phyloP scores from a whole-genome alignment of 2,329 filamentous ascomycete genomes.

The Lojkania enalia region DNA sequence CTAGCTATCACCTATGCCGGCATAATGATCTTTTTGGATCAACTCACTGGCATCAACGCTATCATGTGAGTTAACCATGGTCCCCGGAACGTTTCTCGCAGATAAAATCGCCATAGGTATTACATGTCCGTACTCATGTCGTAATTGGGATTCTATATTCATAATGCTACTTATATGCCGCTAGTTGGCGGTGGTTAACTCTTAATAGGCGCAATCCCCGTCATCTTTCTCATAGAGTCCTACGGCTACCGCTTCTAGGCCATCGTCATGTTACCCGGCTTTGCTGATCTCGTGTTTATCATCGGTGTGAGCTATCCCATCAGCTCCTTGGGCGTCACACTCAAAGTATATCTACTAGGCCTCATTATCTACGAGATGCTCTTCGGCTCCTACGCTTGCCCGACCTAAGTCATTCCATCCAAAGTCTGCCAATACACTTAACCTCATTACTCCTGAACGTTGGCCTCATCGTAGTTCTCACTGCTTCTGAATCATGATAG shows the following conservation, averaged over 20 bases:
- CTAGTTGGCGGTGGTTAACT: constrained; percentile 70
- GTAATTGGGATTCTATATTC: constrained; percentile 67
- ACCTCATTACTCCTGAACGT: too few relatives aligned
- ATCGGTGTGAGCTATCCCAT: constrained; percentile 68
- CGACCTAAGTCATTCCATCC: constrained; percentile 54
- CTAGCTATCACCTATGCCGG: constrained; percentile 65
- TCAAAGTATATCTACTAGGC: constrained; percentile 67
- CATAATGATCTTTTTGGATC: constrained; percentile 74
- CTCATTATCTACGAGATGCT: constrained; percentile 53
- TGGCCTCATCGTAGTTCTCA: too few relatives aligned
- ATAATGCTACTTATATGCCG: constrained; percentile 72
- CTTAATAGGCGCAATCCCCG: constrained; percentile 68
- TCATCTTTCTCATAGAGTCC: constrained; percentile 71
- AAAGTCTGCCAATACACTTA: too few relatives aligned
- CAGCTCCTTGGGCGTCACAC: constrained; percentile 49
- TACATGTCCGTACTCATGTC: constrained; percentile 71
- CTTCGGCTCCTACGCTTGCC: constrained; percentile 42
- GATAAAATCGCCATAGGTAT: constrained; percentile 62
- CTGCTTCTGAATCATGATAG: too few relatives aligned
- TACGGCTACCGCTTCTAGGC: constrained; percentile 77
- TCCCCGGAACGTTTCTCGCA: neutral
- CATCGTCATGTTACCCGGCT: constrained; percentile 70
- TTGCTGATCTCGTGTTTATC: constrained; percentile 69
- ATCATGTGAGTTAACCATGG: constrained; percentile 55
- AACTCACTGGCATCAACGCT: constrained; percentile 71